phyloP scores from a whole-genome alignment of 2,329 filamentous ascomycete species.

The Verticillium longisporum region DNA sequence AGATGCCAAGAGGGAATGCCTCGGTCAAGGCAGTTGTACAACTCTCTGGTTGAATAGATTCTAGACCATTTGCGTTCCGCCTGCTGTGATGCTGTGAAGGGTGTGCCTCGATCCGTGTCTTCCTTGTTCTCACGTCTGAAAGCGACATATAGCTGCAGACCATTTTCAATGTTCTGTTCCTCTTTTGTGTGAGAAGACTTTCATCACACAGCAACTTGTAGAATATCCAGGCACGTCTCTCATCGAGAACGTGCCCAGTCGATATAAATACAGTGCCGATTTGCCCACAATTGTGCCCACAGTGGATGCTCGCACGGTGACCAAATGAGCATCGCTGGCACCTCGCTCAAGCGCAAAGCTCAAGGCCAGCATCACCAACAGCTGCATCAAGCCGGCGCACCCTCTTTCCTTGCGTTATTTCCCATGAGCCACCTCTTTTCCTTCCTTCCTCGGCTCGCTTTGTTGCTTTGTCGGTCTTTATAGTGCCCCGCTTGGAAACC shows the following conservation, averaged over 20 bases:
- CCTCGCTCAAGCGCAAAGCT: not conserved
- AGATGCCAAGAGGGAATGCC: not conserved
- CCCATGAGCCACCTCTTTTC: not conserved
- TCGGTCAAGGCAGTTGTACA: constrained; percentile 1
- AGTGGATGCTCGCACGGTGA: not conserved
- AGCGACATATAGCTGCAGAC: no score
- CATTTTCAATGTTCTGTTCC: no score
- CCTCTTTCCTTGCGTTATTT: not conserved
- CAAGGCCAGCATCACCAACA: not conserved
- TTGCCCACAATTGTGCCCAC: not conserved
- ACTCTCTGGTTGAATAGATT: constrained; percentile 2
- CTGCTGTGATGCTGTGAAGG: not conserved
- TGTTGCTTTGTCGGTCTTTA: no score
- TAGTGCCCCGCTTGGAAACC: no score
- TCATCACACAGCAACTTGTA: no score
- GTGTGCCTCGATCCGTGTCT: not conserved
- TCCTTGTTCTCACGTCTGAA: no score
- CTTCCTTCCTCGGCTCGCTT: no score
- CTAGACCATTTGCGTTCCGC: not conserved
- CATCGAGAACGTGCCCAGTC: no score
- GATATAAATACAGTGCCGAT: not conserved
- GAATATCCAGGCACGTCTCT: no score
- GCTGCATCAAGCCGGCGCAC: not conserved
- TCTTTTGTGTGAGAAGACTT: no score
- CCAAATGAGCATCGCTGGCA: not conserved